Conservation (phyloP, 225 moss, liverwort and hornwort species). For the Lunularia cruciata region DNA sequence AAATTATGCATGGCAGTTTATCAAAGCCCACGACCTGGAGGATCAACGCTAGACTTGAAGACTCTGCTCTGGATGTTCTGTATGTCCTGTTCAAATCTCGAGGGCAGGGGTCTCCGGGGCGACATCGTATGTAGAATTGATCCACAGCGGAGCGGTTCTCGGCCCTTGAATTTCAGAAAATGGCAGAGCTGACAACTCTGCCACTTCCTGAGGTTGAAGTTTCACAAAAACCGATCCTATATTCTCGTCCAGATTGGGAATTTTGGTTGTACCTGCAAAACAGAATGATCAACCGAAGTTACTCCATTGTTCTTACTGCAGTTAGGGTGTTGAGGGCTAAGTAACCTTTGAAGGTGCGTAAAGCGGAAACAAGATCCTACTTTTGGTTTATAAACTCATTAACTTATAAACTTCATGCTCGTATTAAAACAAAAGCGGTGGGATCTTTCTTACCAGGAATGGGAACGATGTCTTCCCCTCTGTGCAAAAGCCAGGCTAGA, state of each 20-base stretch:
- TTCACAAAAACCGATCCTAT: constrained; percentile 34
- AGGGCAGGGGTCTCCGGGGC: neutral
- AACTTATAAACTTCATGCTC: neutral
- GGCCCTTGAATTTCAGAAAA: constrained; percentile 42
- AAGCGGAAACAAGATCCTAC: neutral
- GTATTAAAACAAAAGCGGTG: too few relatives aligned
- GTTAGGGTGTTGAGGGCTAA: neutral
- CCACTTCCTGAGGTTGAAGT: constrained; percentile 36
- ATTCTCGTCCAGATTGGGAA: constrained; percentile 51
- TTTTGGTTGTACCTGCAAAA: constrained; percentile 35
- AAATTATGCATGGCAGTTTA: too few relatives aligned
- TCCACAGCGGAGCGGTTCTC: neutral
- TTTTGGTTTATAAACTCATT: neutral
- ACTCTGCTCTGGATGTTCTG: too few relatives aligned
- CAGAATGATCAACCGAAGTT: neutral
- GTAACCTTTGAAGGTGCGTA: too few relatives aligned
- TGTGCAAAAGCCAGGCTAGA: constrained; percentile 61
- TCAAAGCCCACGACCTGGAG: too few relatives aligned
- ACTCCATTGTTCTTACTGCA: neutral
- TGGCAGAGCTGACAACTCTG: constrained; percentile 45
- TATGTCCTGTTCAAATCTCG: too few relatives aligned
- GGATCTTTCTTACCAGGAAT: constrained; percentile 65
- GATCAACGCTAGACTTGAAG: too few relatives aligned
- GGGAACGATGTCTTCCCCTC: constrained; percentile 58
- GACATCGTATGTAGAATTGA: neutral